Percentiles rank a stretch among this genome's conserved stretches.
These are phyloP conservation scores for Funneliformis caledonium DNA, from an alignment of 371 early-diverging fungal species.

Conservation along the genomic window DNA sequence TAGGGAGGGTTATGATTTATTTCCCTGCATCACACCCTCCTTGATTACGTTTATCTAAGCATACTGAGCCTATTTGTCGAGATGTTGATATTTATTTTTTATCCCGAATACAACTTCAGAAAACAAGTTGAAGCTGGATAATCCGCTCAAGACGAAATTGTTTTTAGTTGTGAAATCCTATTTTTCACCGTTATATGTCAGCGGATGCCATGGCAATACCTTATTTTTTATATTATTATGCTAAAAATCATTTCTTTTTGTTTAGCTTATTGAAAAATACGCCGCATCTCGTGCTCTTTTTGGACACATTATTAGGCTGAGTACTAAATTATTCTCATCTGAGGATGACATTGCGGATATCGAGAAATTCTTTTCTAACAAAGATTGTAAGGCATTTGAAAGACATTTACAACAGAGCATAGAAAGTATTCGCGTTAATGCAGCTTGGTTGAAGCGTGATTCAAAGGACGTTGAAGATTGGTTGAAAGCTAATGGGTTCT, in stretches of 20 bases:
- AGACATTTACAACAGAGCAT: conserved; percentile 82
- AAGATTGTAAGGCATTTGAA: conserved; percentile 74
- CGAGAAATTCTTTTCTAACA: conserved; percentile 74
- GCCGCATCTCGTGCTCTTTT: conserved; percentile 74
- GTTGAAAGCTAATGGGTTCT: conserved; percentile 53
- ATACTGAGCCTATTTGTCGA: no score
- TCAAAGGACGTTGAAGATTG: conserved; percentile 74
- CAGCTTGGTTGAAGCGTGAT: conserved; percentile 84
- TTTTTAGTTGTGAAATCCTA: no score
- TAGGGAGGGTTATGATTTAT: no score
- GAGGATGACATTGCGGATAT: conserved; percentile 70
- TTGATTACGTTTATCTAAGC: no score
- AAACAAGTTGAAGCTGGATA: no score
- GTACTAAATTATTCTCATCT: conserved; percentile 71
- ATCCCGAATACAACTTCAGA: background rate
- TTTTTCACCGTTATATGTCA: no score
- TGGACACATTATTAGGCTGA: conserved; percentile 70
- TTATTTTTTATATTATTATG: no score
- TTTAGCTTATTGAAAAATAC: conserved; percentile 58
- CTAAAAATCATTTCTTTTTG: no score
- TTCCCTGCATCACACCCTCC: no score
- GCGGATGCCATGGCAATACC: no score
- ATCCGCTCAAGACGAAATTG: no score
- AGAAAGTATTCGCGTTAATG: conserved; percentile 78
- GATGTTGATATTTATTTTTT: background rate